Evolutionary conservation across 2,329 filamentous ascomycete species (phyloP).

Genomic region (Venturia pyrina): DNA sequence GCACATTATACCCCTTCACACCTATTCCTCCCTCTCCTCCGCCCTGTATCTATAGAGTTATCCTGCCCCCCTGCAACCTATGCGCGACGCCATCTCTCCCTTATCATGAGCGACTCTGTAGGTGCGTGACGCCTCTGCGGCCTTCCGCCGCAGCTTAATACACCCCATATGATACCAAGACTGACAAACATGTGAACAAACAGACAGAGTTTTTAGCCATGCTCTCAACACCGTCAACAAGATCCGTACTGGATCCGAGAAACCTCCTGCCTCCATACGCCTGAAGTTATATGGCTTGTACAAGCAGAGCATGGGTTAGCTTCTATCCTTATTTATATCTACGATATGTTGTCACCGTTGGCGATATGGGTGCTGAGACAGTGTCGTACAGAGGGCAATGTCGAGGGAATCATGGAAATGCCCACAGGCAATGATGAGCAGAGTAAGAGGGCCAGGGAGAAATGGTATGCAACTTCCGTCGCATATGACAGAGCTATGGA

Average conservation of each 20-base stretch:
- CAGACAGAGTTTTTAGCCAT: conserved; percentile 97
- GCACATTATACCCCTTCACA: neutral
- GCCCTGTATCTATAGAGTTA: neutral
- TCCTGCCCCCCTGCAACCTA: neutral
- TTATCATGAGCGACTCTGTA: conserved; percentile 30
- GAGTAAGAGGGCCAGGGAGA: conserved; percentile 46
- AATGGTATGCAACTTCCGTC: conserved; percentile 45
- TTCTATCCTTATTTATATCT: conserved; percentile 6
- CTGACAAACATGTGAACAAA: conserved; percentile 9
- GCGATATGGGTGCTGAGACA: conserved; percentile 7
- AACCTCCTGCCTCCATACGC: conserved; percentile 75
- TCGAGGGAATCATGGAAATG: conserved; percentile 85
- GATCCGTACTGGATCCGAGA: conserved; percentile 84
- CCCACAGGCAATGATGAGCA: conserved; percentile 47
- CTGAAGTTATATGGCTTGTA: conserved; percentile 94
- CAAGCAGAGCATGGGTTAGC: conserved; percentile 83
- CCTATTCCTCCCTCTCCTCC: neutral
- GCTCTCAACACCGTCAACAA: conserved; percentile 98
- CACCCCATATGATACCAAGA: neutral
- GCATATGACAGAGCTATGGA: neutral
- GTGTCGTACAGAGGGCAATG: conserved; percentile 63
- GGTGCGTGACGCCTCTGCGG: conserved; percentile 21
- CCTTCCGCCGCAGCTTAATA: conserved; percentile 8
- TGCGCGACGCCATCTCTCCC: neutral
- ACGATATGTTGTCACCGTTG: neutral